These are phyloP conservation scores for Saccharomyces jurei DNA, from an alignment of 805 yeast genomes.

Conservation along the genomic window DNA sequence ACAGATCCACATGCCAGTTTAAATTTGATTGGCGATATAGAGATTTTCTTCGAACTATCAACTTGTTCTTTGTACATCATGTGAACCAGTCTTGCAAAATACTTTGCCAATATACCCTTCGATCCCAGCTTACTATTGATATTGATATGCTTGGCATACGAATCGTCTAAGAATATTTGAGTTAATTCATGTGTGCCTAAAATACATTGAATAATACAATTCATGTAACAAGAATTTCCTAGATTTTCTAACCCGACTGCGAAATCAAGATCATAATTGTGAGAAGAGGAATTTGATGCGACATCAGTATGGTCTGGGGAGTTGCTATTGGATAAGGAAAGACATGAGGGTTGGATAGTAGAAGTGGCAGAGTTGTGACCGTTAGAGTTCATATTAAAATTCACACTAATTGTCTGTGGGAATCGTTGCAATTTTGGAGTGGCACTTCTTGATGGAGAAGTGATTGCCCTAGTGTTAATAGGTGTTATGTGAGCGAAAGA, in stretches of 20 bases:
- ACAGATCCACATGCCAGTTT: conserved; percentile 62
- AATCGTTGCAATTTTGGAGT: not conserved
- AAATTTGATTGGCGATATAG: conserved; percentile 54
- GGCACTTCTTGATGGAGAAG: not conserved
- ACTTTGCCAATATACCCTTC: conserved; percentile 67
- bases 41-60: conserved; percentile 14
- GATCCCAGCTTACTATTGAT: conserved; percentile 68
- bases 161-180: conserved; percentile 53
- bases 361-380: not conserved
- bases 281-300: not conserved
- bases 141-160: conserved; percentile 64
- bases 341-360: not conserved
- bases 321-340: conserved; percentile 4
- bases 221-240: conserved; percentile 92
- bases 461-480: conserved; percentile 2
- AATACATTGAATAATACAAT: conserved; percentile 78
- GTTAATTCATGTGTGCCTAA: conserved; percentile 64
- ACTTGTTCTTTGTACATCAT: conserved; percentile 41
- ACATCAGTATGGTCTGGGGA: not conserved
- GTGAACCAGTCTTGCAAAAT: conserved; percentile 55
- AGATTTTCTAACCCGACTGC: conserved; percentile 72
- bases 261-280: conserved; percentile 30
- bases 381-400: not conserved
- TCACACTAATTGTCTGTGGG: not conserved
- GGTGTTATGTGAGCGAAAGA: conserved; percentile 7